These are phyloP conservation scores for Sporothrix humicola DNA, from an alignment of 2,329 filamentous ascomycete species.

Conservation along the genomic window DNA sequence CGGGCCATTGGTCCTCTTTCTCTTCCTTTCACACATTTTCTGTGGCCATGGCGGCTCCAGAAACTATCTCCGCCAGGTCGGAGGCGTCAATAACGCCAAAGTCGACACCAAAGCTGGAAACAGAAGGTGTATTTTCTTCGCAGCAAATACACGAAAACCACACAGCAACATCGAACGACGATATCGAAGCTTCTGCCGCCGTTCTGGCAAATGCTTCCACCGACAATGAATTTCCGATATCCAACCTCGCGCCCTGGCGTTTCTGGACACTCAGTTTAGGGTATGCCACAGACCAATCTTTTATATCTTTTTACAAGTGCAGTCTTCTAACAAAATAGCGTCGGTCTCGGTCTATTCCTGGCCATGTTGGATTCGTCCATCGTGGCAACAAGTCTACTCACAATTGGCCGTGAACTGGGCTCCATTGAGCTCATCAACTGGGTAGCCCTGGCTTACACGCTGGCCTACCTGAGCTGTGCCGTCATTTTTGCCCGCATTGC, in stretches of 20 bases:
- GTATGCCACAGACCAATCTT: conserved; percentile 21
- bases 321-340: conserved; percentile 43
- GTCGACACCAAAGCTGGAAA: background rate
- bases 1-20: background rate
- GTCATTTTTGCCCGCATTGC: conserved; percentile 61
- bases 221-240: background rate
- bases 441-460: conserved; percentile 61
- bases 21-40: background rate
- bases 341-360: conserved; percentile 60
- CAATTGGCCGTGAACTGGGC: conserved; percentile 60
- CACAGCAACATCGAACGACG: background rate
- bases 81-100: background rate
- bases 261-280: conserved; percentile 37
- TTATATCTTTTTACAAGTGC: background rate
- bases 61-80: background rate
- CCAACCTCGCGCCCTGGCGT: conserved; percentile 32
- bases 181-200: conserved; percentile 1
- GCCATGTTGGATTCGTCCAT: conserved; percentile 66
- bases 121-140: background rate
- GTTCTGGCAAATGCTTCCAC: background rate
- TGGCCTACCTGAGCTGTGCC: conserved; percentile 63
- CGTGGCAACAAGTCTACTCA: conserved; percentile 62
- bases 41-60: conserved; percentile 11
- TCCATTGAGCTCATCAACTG: conserved; percentile 55
- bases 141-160: background rate